These are phyloP conservation scores for Pseudonitzschia multiseries DNA, from an alignment of 108 stramenopile genomes.

Conservation along the genomic window DNA sequence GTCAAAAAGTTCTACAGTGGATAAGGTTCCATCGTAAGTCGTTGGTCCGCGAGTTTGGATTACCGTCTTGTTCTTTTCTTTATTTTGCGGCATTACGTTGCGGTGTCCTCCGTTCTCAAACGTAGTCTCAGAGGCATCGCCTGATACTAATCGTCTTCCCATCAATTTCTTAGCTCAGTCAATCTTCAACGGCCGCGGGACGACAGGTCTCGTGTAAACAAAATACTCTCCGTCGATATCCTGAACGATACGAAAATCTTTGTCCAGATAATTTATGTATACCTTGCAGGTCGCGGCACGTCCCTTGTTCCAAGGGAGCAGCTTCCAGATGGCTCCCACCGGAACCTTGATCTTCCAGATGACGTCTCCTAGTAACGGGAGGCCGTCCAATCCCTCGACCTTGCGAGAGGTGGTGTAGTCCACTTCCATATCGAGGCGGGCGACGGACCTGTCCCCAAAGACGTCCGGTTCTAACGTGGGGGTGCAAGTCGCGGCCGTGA, in stretches of 20 bases:
- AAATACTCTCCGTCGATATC: conserved; percentile 82
- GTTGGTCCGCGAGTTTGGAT: too few species aligned
- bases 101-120: too few species aligned
- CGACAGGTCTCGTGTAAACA: conserved; percentile 83
- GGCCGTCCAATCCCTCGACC: conserved; percentile 71
- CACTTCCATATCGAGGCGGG: conserved; percentile 72
- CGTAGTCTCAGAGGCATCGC: too few species aligned
- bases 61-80: too few species aligned
- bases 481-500: conserved; percentile 66
- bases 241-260: conserved; percentile 80
- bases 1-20: too few species aligned
- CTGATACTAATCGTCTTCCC: too few species aligned
- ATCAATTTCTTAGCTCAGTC: too few species aligned
- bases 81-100: too few species aligned
- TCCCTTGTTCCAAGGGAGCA: conserved; percentile 87
- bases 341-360: conserved; percentile 87
- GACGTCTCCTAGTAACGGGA: conserved; percentile 66
- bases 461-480: background rate
- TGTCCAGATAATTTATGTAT: conserved; percentile 65
- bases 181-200: conserved; percentile 60
- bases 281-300: conserved; percentile 70
- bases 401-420: conserved; percentile 82
- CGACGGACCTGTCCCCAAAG: conserved; percentile 27
- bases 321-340: conserved; percentile 82
- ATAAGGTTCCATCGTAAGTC: too few species aligned